Base-by-base conservation (phyloP, 495 filamentous ascomycete species). In the Penicillium taxi region DNA sequence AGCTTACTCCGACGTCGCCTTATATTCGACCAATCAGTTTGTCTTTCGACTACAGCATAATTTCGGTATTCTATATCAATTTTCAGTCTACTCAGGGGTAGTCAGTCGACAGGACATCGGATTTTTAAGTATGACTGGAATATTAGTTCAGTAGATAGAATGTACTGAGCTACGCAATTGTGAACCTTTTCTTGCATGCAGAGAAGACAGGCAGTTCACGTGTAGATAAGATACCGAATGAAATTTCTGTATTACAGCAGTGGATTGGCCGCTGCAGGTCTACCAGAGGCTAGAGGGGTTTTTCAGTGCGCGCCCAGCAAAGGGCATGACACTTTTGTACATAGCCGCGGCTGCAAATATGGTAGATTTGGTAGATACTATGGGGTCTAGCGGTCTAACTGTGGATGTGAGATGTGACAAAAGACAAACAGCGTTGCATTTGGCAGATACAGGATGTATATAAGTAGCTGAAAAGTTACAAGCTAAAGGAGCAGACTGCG, bases 171-270 rank as follows among this genome's bases (percentile, higher is more conserved):
- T 44, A 44, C 25, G 24, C 41, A 9, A 39, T 35, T 24, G 20
- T 16, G 13, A 44, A 44, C 17, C 35, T 44, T 18, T 35, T 44
- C 20, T 14, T 44, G 24, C 41, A 44, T 35, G 41, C 30, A 23
- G 25, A 44, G 30, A 44, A 39, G 9, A 18, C 41, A 13, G 35
- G 35, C 17, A 2, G 21, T 14, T 35, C 19, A 26, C 41, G 41
- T 9, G n/a, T 1, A 6, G 4, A 0, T 3, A 14, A 24, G 11
- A 8, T 44, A 2, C 35, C 1, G 7, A 35, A 44, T 17, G 35
- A 44, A 25, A 26, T 17, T 5, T 23, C 34, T 16, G 15, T 39
- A 8, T 24, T 44, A 13, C 23, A 39, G 12, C 24, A 17, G 29
- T 16, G 37, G 16, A 23, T 44, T 4, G 8, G 17, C 13, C 7